Evolutionary conservation across 108 stramenopile genomes (phyloP).

Genomic region (Asterionellopsis glacialis): DNA sequence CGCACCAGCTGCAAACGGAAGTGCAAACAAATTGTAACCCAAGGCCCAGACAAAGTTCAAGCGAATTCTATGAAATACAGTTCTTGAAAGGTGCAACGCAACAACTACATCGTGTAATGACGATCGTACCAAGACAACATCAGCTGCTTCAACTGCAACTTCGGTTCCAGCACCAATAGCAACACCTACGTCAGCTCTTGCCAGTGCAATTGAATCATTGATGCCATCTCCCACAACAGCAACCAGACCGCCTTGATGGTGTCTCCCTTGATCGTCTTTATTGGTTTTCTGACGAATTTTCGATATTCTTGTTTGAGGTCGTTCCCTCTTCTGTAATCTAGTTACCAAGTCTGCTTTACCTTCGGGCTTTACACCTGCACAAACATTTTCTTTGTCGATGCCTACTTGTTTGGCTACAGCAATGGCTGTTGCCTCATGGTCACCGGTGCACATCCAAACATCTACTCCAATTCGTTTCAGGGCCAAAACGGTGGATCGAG

Average conservation of each 20-base stretch:
- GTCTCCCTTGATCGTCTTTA: slow-evolving; percentile 12
- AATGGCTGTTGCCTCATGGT: slow-evolving; percentile 82
- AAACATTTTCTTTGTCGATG: slow-evolving; percentile 59
- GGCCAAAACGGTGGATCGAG: slow-evolving; percentile 61
- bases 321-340: slow-evolving; percentile 34
- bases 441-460: slow-evolving; percentile 98
- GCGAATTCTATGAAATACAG: slow-evolving; percentile 88
- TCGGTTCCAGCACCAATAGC: slow-evolving; percentile 95
- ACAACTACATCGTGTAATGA: slow-evolving; percentile 84
- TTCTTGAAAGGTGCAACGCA: slow-evolving; percentile 82
- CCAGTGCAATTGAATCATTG: slow-evolving; percentile 96
- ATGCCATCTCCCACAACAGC: slow-evolving; percentile 98
- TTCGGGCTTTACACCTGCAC: slow-evolving; percentile 71
- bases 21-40: slow-evolving; percentile 91
- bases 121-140: slow-evolving; percentile 89
- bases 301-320: not conserved
- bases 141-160: slow-evolving; percentile 94
- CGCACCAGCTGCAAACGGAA: slow-evolving; percentile 95
- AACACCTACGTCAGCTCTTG: slow-evolving; percentile 92
- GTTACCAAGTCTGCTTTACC: slow-evolving; percentile 68
- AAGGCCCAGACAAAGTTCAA: slow-evolving; percentile 91
- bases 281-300: slow-evolving; percentile 23
- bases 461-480: slow-evolving; percentile 65
- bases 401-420: slow-evolving; percentile 81
- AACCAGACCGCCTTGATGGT: slow-evolving; percentile 36